Evolutionary conservation across 805 yeast genomes (phyloP).

Genomic region (Aciculoconidium aculeatum): DNA sequence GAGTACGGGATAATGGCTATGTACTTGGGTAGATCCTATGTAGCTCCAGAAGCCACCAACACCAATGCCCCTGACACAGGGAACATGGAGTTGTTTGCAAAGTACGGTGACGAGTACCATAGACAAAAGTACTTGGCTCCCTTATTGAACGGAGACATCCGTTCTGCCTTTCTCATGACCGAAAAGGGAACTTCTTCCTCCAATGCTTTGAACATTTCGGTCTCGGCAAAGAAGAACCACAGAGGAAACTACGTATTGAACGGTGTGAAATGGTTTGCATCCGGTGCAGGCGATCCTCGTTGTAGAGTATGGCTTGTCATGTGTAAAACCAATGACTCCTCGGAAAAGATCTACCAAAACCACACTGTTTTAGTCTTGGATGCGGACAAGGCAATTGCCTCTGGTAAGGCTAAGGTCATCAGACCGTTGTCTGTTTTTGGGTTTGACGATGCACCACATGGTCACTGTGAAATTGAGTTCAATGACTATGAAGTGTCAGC

Average conservation of each 20-base stretch:
- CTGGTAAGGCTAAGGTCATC: constrained; percentile 43
- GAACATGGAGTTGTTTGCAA: constrained; percentile 47
- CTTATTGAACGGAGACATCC: constrained; percentile 46
- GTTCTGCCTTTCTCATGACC: constrained; percentile 63
- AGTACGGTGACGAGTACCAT: constrained; percentile 33
- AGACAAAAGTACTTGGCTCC: constrained; percentile 46
- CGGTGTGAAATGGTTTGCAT: constrained; percentile 67
- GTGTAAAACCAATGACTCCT: constrained; percentile 39
- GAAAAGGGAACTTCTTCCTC: constrained; percentile 57
- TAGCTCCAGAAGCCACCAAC: constrained; percentile 58
- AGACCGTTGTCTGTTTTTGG: constrained; percentile 54
- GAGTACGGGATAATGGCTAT: constrained; percentile 65
- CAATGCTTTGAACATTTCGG: constrained; percentile 54
- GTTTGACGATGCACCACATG: constrained; percentile 66
- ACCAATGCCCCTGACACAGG: constrained; percentile 63
- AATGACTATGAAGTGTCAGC: constrained; percentile 41
- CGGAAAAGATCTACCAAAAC: constrained; percentile 36
- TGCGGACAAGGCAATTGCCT: constrained; percentile 40
- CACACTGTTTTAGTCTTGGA: constrained; percentile 56
- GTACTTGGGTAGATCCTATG: constrained; percentile 48
- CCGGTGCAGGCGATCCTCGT: constrained; percentile 67
- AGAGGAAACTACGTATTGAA: constrained; percentile 46
- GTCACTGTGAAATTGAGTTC: constrained; percentile 59
- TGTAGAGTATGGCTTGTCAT: constrained; percentile 48
- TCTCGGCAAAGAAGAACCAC: constrained; percentile 32